Base-by-base conservation (phyloP, 2,329 filamentous ascomycete genomes). In the Arthrobotrys sinensis region DNA sequence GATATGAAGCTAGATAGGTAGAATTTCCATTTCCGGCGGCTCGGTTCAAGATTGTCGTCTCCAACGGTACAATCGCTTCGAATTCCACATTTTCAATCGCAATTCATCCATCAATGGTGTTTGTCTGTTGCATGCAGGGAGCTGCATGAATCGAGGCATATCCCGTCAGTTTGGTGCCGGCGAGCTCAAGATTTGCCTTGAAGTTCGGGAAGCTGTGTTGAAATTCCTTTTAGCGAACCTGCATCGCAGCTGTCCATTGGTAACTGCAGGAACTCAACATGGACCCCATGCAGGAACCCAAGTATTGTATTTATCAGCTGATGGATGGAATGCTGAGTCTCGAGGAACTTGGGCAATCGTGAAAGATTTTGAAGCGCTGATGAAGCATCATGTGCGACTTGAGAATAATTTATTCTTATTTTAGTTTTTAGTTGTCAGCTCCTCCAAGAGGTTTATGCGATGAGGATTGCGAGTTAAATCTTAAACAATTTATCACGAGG, bases 201-300 rank as follows among this genome's bases (percentile, higher is more conserved):
- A 11, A 38, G 12, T 57, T 57, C n/a, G 32, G 66, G 43, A 52
- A 36, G 43, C 28, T 57, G 52, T 38, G 52, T 38, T 57, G 19
- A 57, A 57, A 38, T 36, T 36, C 19, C 34, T 50, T 50, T 72
- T 71, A 78, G 75, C 75, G 75, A 78, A 68, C 48, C 48, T 72
- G 62, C 57, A 52, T 40, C 38, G 43, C 21, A 60, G 52, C 67
- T 66, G 75, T 55, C 75, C 75, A 78, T 46, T 72, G 60, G 75
- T 48, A 64, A 68, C 68, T 68, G 75, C 75, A 78, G 75, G 36
- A 66, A 57, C 43, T 68, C 62, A 57, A 62, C 67, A 78, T 32
- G 73, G 66, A 70, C 28, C 50, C 66, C 73, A 69, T 72, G 75
- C 75, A 67, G 63, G 62, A 78, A 72, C 75, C 64, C 32, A 62